Percentiles rank a stretch among this genome's conserved stretches.
phyloP scores from a whole-genome alignment of 495 filamentous ascomycete species.

The Rusavskia elegans region DNA sequence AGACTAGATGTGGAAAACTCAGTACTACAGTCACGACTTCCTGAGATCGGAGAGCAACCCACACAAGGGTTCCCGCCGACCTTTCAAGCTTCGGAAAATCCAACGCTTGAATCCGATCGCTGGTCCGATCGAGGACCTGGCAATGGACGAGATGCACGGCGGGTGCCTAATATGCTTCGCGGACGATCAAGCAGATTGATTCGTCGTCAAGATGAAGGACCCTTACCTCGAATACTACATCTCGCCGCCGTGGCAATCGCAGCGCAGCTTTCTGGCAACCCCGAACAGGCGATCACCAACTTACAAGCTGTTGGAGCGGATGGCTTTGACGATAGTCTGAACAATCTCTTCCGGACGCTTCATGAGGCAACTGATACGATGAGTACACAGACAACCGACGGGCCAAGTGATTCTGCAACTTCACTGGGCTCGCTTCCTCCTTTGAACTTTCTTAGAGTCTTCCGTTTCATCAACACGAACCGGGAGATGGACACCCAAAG shows the following conservation, averaged over 20 bases:
- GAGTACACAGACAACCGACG: constrained; percentile 15
- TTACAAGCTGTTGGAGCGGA: constrained; percentile 43
- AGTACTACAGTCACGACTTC: constrained; percentile 3
- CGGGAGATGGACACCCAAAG: constrained; percentile 15
- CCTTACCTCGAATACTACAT: constrained; percentile 39
- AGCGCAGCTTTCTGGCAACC: constrained; percentile 40
- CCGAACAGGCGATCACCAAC: constrained; percentile 36
- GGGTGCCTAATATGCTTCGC: constrained; percentile 28
- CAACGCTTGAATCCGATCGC: constrained; percentile 4
- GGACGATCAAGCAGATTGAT: constrained; percentile 32
- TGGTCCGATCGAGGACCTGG: constrained; percentile 12
- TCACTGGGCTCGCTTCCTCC: constrained; percentile 24
- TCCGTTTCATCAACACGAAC: constrained; percentile 36
- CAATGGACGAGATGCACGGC: constrained; percentile 16
- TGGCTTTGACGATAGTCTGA: constrained; percentile 37
- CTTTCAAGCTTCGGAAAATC: constrained; percentile 3
- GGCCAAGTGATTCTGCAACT: constrained; percentile 16
- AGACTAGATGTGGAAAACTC: constrained; percentile 25
- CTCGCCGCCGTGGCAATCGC: constrained; percentile 45
- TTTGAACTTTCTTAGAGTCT: constrained; percentile 44
- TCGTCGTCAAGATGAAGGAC: constrained; percentile 40
- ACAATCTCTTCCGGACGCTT: constrained; percentile 40
- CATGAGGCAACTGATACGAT: constrained; percentile 33
- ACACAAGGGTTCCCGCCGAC: constrained; percentile 1
- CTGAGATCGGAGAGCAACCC: constrained; percentile 1